These are phyloP conservation scores for Penicillium thymicola DNA, from an alignment of 2,329 filamentous ascomycete species.

Conservation along the genomic window DNA sequence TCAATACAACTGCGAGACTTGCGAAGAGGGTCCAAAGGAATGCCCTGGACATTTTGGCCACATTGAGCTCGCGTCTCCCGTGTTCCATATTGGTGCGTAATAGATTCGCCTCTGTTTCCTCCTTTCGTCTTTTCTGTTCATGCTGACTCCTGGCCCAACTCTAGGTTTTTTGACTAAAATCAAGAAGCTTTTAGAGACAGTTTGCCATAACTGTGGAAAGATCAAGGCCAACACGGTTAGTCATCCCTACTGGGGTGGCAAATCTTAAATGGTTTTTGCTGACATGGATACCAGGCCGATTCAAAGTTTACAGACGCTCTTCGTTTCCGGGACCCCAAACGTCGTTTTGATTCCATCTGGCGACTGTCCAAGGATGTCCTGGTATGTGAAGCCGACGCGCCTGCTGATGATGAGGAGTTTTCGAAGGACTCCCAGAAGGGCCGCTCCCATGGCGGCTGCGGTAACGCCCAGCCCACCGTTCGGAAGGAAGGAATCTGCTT, in stretches of 20 bases:
- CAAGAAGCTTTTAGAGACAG: conserved; percentile 97
- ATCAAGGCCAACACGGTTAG: conserved; percentile 97
- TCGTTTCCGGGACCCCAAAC: conserved; percentile 83
- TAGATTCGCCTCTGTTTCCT: conserved; percentile 1
- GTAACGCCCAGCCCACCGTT: conserved; percentile 84
- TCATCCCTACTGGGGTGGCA: conserved; percentile 61
- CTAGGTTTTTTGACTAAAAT: conserved; percentile 95
- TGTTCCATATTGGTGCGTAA: conserved; percentile 72
- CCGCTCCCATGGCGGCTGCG: conserved; percentile 80
- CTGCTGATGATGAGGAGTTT: conserved; percentile 64
- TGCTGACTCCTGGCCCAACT: conserved; percentile 25
- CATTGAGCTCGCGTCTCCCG: conserved; percentile 93
- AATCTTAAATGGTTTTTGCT: conserved; percentile 51
- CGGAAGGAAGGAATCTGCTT: conserved; percentile 83
- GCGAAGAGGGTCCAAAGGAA: conserved; percentile 90
- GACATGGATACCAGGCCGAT: conserved; percentile 65
- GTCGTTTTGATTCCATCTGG: conserved; percentile 91
- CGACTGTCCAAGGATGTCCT: conserved; percentile 84
- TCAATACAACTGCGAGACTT: conserved; percentile 93
- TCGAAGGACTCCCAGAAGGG: conserved; percentile 59
- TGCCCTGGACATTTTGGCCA: conserved; percentile 98
- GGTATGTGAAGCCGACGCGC: conserved; percentile 76
- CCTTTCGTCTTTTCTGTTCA: neutral
- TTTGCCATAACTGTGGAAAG: conserved; percentile 98
- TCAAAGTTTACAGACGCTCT: conserved; percentile 79